phyloP scores from a whole-genome alignment of 108 stramenopile species.

The Nitzschia palea region DNA sequence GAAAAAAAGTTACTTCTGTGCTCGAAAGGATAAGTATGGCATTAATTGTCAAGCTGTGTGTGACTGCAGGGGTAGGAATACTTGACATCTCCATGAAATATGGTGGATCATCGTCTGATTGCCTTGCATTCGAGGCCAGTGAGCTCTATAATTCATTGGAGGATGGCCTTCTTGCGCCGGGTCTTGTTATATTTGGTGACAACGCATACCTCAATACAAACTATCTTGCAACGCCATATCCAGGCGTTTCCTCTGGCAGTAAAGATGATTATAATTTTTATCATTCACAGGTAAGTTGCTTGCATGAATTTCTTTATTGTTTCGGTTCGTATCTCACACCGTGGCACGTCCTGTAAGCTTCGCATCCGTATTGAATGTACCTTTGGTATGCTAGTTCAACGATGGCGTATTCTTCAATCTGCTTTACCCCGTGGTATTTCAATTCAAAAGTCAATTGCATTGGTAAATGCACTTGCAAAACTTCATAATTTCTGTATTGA shows the following conservation, averaged over 20 bases:
- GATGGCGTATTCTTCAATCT: background rate
- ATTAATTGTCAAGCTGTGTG: background rate
- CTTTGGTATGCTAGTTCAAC: constrained; percentile 33
- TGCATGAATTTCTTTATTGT: too few species aligned
- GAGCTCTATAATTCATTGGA: background rate
- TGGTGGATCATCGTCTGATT: background rate
- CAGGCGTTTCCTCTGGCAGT: background rate
- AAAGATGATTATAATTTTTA: constrained; percentile 36
- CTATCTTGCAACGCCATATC: background rate
- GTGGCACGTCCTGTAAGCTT: too few species aligned
- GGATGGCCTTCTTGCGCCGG: background rate
- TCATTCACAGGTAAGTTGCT: too few species aligned
- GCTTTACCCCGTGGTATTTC: background rate
- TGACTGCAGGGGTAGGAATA: background rate
- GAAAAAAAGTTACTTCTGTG: background rate
- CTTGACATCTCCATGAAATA: background rate
- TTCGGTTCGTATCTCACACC: too few species aligned
- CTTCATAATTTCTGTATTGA: background rate
- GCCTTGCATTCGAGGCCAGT: background rate
- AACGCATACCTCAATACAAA: background rate
- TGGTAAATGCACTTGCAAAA: background rate
- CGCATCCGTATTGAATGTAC: constrained; percentile 30
- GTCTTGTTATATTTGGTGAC: background rate
- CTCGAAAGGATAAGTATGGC: background rate
- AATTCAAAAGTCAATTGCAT: background rate